Base-by-base conservation (phyloP, 352 stramenopile genomes). In the Globisporangium takayamanum region DNA sequence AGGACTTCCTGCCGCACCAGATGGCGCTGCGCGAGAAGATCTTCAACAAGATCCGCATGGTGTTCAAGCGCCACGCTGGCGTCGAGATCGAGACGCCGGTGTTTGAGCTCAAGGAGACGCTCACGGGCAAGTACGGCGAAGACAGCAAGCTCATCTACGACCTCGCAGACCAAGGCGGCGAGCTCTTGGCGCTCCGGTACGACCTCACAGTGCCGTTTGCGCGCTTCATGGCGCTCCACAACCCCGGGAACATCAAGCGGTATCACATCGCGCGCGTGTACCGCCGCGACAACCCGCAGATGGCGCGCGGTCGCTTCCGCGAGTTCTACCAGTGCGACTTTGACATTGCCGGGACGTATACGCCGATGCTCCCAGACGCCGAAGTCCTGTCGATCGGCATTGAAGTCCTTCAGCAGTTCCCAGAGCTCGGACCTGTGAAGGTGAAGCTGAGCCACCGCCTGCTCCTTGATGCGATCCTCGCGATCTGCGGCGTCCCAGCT, bases 281-380 rank as follows among this genome's bases (percentile, higher is more conserved):
- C 76, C 78, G 96, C 36, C 86, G 96, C 52, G 96, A 99, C 80
- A 96, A 98, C 67, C 95, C 95, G 47, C 79, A 95, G 51, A 89
- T 98, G 74, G 89, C 86, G 22, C 89, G 91, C 42, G 97, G 97
- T 49, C 84, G 97, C 55, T 99, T 98, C 77, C 88, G 97, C 50
- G 97, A 99, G 68, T 99, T 99, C 72, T 99, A 99, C 80, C 97
- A 99, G 73, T 99, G 97, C 69, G 97, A 99, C 65, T 99, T 99
- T 58, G 97, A 99, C 72, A 97, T 99, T 66, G 97, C 97, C 33
- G 96, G 96, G 55, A 82, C 70, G 42, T 99, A 98, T 70, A 77
- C 87, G 53, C 73, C 87, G 5, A 99, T 99, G 97, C 85, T 99
- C 18, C 77, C 96, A 7, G 97, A 99, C 65, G 93, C 97, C 28